Evolutionary conservation across 78 protist species (phyloP).

Genomic region (Dictyostelium firmibasis): DNA sequence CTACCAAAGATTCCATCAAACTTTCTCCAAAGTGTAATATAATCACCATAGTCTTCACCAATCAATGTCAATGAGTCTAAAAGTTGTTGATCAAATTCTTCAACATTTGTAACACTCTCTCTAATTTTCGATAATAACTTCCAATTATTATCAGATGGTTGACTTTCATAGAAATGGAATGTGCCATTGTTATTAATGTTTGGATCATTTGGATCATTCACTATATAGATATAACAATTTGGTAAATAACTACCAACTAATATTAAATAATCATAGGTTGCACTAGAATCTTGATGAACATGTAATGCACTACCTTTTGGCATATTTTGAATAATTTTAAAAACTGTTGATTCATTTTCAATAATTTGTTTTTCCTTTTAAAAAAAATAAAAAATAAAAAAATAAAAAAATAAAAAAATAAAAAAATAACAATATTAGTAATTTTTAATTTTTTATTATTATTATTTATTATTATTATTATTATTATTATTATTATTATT

Average conservation of each 20-base stretch:
- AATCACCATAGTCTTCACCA: slow-evolving; percentile 25
- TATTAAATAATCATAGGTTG: slow-evolving; percentile 59
- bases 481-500: too few species aligned
- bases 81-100: not conserved
- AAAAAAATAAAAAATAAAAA: not conserved
- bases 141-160: slow-evolving; percentile 34
- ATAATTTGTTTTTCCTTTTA: slow-evolving; percentile 4
- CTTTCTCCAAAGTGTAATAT: slow-evolving; percentile 42
- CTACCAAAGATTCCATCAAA: slow-evolving; percentile 46
- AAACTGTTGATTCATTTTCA: slow-evolving; percentile 2
- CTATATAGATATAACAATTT: slow-evolving; percentile 48
- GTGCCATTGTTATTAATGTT: not conserved
- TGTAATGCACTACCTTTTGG: slow-evolving; percentile 63
- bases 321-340: slow-evolving; percentile 25
- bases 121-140: not conserved
- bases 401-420: not conserved
- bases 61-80: not conserved
- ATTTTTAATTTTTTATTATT: too few species aligned
- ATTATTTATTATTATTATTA: too few species aligned
- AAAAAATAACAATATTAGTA: too few species aligned
- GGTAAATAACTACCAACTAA: slow-evolving; percentile 39
- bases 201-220: not conserved
- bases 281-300: slow-evolving; percentile 40
- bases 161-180: slow-evolving; percentile 7
- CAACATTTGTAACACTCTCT: not conserved